Evolutionary conservation across 2,329 filamentous ascomycete species (phyloP).

Genomic region (Alternaria arborescens): DNA sequence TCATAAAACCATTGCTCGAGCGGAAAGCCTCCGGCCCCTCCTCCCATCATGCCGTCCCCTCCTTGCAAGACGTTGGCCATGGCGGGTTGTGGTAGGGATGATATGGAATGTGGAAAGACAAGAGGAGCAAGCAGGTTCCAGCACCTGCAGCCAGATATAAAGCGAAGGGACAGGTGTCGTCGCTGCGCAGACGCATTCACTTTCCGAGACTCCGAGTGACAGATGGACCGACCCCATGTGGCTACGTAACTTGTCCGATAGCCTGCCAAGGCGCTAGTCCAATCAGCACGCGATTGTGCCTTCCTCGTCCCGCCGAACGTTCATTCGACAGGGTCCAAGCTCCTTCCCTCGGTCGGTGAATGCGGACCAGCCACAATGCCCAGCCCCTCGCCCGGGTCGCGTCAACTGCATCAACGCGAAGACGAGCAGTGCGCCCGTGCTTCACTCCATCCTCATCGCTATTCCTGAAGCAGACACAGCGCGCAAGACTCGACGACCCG

Average conservation of each 20-base stretch:
- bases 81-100: neutral
- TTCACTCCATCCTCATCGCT: slow-evolving; percentile 15
- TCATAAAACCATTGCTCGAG: slow-evolving; percentile 99
- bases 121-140: neutral
- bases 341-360: neutral
- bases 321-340: too few relatives aligned
- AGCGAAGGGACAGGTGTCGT: slow-evolving; percentile 23
- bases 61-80: slow-evolving; percentile 58
- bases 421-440: slow-evolving; percentile 22
- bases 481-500: neutral
- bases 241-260: slow-evolving; percentile 43
- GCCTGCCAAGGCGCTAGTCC: slow-evolving; percentile 22
- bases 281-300: slow-evolving; percentile 5
- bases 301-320: neutral
- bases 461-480: slow-evolving; percentile 8
- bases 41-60: slow-evolving; percentile 55
- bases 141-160: neutral
- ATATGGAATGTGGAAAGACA: too few relatives aligned
- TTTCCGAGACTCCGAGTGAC: slow-evolving; percentile 2
- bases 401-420: slow-evolving; percentile 7
- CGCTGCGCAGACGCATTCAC: slow-evolving; percentile 4
- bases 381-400: slow-evolving; percentile 10
- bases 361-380: slow-evolving; percentile 34
- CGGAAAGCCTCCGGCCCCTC: slow-evolving; percentile 72
- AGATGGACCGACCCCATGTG: slow-evolving; percentile 15